Conservation (phyloP, 2,329 filamentous ascomycete genomes). For the Coniella vitis region DNA sequence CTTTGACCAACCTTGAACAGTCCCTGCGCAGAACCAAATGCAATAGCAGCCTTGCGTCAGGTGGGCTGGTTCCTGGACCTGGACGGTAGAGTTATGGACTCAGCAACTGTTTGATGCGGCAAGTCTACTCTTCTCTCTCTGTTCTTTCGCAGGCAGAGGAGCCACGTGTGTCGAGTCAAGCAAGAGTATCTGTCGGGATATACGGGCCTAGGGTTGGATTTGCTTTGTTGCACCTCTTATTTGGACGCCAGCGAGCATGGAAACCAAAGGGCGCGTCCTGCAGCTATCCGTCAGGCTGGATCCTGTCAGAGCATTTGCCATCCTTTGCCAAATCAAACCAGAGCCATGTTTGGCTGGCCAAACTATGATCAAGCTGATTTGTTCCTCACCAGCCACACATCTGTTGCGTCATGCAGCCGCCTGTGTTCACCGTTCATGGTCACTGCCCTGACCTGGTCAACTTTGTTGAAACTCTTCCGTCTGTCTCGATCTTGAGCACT, state of each 20-base stretch:
- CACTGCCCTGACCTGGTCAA: slow-evolving; percentile 27
- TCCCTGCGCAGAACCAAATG: not conserved
- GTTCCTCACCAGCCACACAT: slow-evolving; percentile 26
- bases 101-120: slow-evolving; percentile 4
- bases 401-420: slow-evolving; percentile 33
- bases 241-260: slow-evolving; percentile 29
- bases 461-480: slow-evolving; percentile 33
- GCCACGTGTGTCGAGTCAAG: slow-evolving; percentile 53
- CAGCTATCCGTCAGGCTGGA: slow-evolving; percentile 37
- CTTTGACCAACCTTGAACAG: slow-evolving; percentile 4
- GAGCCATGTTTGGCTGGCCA: slow-evolving; percentile 33
- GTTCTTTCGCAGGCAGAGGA: slow-evolving; percentile 22
- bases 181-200: slow-evolving; percentile 29
- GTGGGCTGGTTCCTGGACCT: not conserved
- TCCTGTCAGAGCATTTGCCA: slow-evolving; percentile 32
- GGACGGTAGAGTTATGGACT: slow-evolving; percentile 1
- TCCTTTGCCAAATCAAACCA: slow-evolving; percentile 32
- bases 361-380: slow-evolving; percentile 36
- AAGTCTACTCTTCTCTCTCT: slow-evolving; percentile 7
- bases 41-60: too few species aligned
- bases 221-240: slow-evolving; percentile 41
- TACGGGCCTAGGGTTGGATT: slow-evolving; percentile 27
- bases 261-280: slow-evolving; percentile 38
- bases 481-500: slow-evolving; percentile 26
- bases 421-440: slow-evolving; percentile 33